A percentile compares a stretch with the other conserved stretches of the same genome.
These are phyloP conservation scores for Berkeleyomyces basicola DNA, from an alignment of 2,329 filamentous ascomycete species.

Conservation along the genomic window DNA sequence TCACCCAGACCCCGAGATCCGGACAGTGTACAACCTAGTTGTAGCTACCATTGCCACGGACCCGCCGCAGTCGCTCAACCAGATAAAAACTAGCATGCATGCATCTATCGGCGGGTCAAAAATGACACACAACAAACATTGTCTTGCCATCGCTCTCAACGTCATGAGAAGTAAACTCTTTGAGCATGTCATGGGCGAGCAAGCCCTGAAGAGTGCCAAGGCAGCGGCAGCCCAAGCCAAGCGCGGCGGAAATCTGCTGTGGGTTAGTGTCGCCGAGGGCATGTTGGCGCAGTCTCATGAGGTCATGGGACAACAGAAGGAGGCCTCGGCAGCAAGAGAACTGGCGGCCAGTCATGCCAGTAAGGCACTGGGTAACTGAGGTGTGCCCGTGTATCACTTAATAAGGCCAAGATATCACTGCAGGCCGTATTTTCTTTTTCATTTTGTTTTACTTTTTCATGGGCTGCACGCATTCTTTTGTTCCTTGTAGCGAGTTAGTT, in stretches of 20 bases:
- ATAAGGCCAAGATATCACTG: too few species aligned
- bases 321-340: conserved; percentile 26
- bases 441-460: too few species aligned
- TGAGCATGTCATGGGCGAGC: conserved; percentile 63
- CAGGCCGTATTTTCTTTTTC: too few species aligned
- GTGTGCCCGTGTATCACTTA: not conserved
- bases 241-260: conserved; percentile 53
- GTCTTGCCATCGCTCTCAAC: conserved; percentile 66
- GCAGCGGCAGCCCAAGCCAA: conserved; percentile 52
- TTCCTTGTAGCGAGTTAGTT: too few species aligned
- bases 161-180: conserved; percentile 77
- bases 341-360: conserved; percentile 21
- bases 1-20: conserved; percentile 59
- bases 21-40: conserved; percentile 61
- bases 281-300: conserved; percentile 63
- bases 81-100: conserved; percentile 64
- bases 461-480: too few species aligned
- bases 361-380: conserved; percentile 9
- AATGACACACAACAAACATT: conserved; percentile 55
- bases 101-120: conserved; percentile 54
- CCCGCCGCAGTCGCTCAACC: conserved; percentile 50
- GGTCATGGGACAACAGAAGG: conserved; percentile 44
- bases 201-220: conserved; percentile 59
- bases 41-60: conserved; percentile 48
- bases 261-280: conserved; percentile 66